Evolutionary conservation across 2,329 filamentous ascomycete genomes (phyloP).

Genomic region (Annulohypoxylon truncatum): DNA sequence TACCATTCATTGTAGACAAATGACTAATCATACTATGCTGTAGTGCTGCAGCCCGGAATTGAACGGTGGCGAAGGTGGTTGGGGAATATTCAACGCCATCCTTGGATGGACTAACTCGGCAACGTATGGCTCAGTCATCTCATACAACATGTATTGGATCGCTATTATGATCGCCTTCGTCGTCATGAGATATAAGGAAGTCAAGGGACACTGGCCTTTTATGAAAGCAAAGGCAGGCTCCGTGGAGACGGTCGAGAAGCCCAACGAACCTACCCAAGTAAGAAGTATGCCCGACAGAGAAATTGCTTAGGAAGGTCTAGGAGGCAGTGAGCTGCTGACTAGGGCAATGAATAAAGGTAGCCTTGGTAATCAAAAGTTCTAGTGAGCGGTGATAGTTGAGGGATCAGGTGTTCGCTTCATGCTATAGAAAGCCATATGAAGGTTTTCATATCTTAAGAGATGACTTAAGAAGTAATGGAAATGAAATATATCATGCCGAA

Average conservation of each 20-base stretch:
- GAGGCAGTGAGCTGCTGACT: neutral
- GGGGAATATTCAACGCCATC: slow-evolving; percentile 88
- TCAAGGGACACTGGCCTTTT: slow-evolving; percentile 62
- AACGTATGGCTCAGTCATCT: slow-evolving; percentile 86
- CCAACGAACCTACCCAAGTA: slow-evolving; percentile 4
- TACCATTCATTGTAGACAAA: slow-evolving; percentile 17
- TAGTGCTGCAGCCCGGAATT: slow-evolving; percentile 81
- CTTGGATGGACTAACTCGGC: slow-evolving; percentile 91
- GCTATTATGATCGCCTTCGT: slow-evolving; percentile 73
- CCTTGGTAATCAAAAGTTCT: neutral
- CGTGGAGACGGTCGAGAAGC: neutral
- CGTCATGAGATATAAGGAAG: slow-evolving; percentile 74
- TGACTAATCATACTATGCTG: slow-evolving; percentile 1
- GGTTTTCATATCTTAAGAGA: neutral
- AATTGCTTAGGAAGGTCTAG: slow-evolving; percentile 4
- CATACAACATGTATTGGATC: slow-evolving; percentile 91
- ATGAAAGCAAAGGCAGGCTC: slow-evolving; percentile 41
- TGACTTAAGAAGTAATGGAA: neutral
- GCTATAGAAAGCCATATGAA: neutral
- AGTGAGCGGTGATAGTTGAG: neutral
- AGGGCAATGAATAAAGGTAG: neutral
- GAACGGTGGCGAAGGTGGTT: slow-evolving; percentile 76
- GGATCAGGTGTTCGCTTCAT: neutral
- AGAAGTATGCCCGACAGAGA: slow-evolving; percentile 5
- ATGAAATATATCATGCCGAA: neutral